Base-by-base conservation (phyloP, 2,329 filamentous ascomycete species). In the Exophiala viscosa region DNA sequence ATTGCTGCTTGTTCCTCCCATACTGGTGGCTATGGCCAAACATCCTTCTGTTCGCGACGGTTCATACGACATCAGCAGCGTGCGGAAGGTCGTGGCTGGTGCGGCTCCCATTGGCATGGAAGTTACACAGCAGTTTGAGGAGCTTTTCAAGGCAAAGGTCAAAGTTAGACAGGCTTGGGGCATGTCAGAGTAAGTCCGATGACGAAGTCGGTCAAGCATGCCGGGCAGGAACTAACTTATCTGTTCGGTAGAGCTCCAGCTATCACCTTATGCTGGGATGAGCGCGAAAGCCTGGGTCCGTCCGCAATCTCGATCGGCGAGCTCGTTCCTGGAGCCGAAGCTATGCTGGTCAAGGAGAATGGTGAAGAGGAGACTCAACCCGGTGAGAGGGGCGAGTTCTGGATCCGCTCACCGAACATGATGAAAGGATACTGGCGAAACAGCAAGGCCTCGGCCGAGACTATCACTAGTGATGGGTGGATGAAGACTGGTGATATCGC, bases 401-500 rank as follows among this genome's bases (percentile, higher is more conserved):
- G 85, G 78, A 87, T 97, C 62, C 86, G 88, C 54, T 92, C 93
- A 48, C 76, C 77, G 42, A 78, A 86, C 57, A 86, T 96, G 43
- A 81, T 88, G 52, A 78, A 78, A 31, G 85, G 84, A 34, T 97
- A 97, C 73, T 91, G 86, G 67, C 78, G 93, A 54, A 88, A 96
- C 67, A 84, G 87, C 11, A 84, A 92, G 63, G 91, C 96, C 74
- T 96, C 90, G 5, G 79, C 78, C 64, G 86, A 87, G 67, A 79
- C 87, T 3, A 80, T 92, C 59, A 90, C 88, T 1, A 69, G 82
- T 2, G 92, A 96, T 64, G 90, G 90, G 44, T 97, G 93, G 93
- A 96, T 97, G 81, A 91, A 87, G 79, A 95, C 90, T 10, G 92
- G 92, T 56, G 92, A 97, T 66, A 92, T 97, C 69, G 92, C 92